A percentile compares a stretch with the other conserved stretches of the same genome.
Evolutionary conservation across 495 filamentous ascomycete species (phyloP).

Genomic region (Daldinia concentrica): DNA sequence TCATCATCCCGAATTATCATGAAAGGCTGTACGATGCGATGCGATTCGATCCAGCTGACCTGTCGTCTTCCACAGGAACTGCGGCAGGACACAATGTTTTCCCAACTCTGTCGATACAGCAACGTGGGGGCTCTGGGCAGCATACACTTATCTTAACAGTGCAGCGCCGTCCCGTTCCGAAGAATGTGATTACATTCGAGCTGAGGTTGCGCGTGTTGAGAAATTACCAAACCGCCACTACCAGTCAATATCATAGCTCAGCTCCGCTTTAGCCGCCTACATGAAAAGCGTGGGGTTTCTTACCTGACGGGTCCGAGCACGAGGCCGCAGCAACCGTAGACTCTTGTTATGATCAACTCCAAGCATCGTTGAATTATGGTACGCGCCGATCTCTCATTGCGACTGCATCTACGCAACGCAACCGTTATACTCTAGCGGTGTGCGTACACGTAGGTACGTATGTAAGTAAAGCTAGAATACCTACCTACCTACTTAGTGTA

Average conservation of each 20-base stretch:
- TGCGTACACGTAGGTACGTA: conserved; percentile 2
- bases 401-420: conserved; percentile 23
- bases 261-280: conserved; percentile 43
- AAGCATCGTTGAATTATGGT: conserved; percentile 31
- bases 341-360: conserved; percentile 35
- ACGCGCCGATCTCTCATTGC: conserved; percentile 37
- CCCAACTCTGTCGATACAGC: conserved; percentile 5
- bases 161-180: conserved; percentile 18
- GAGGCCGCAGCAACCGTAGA: conserved; percentile 28
- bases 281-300: conserved; percentile 35
- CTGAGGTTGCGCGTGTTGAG: conserved; percentile 22
- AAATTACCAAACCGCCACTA: conserved; percentile 34
- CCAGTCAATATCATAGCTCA: conserved; percentile 33
- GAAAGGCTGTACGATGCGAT: conserved; percentile 23
- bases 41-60: conserved; percentile 21
- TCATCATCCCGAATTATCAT: conserved; percentile 19
- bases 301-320: conserved; percentile 27
- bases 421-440: conserved; percentile 33
- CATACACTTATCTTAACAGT: conserved; percentile 9
- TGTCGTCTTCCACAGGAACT: conserved; percentile 6
- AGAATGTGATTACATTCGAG: conserved; percentile 23
- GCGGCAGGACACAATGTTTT: conserved; percentile 5
- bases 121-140: conserved; percentile 30
- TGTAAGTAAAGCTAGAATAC: not conserved
- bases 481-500: conserved; percentile 1